Percentiles rank a stretch among this genome's conserved stretches.
phyloP scores from a whole-genome alignment of 1,284 basidiomycete species.

The Psilocybe mexicana region DNA sequence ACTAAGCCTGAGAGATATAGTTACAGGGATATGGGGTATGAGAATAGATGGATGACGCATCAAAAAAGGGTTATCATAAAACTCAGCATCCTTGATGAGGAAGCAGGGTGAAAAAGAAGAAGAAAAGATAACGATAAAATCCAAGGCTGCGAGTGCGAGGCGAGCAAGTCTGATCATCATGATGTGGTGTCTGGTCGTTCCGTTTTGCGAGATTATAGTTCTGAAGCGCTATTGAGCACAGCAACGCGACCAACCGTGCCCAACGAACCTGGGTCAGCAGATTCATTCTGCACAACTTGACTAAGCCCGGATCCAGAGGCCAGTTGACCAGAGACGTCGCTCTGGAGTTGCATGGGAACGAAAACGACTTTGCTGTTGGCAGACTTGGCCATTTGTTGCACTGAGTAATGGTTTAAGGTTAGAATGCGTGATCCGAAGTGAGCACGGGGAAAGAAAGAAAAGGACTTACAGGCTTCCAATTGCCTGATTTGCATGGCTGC shows the following conservation, averaged over 20 bases:
- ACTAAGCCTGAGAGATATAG: too few species aligned
- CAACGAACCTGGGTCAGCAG: constrained; percentile 35
- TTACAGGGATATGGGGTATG: too few species aligned
- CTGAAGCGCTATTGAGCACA: constrained; percentile 52
- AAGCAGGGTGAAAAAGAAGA: too few species aligned
- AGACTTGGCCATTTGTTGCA: constrained; percentile 72
- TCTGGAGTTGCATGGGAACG: constrained; percentile 90
- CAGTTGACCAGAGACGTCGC: constrained; percentile 61
- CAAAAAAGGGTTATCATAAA: too few species aligned
- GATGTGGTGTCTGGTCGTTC: neutral
- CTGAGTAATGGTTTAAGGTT: constrained; percentile 20
- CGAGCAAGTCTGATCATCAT: too few species aligned
- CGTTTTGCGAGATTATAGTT: constrained; percentile 33
- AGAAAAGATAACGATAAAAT: too few species aligned
- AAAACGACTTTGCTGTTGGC: constrained; percentile 88
- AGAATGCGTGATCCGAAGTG: constrained; percentile 6
- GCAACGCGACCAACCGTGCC: constrained; percentile 51
- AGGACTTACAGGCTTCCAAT: constrained; percentile 78
- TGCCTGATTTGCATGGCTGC: constrained; percentile 98
- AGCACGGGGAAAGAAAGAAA: constrained; percentile 31
- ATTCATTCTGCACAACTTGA: constrained; percentile 40
- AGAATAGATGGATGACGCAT: too few species aligned
- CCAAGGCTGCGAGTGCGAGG: too few species aligned
- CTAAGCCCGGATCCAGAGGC: constrained; percentile 39
- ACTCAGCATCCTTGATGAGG: too few species aligned